Percentiles rank a stretch among this genome's conserved stretches.
These are phyloP conservation scores for Strobilomyces echinocephalus DNA, from an alignment of 768 basidiomycete genomes.

Conservation along the genomic window DNA sequence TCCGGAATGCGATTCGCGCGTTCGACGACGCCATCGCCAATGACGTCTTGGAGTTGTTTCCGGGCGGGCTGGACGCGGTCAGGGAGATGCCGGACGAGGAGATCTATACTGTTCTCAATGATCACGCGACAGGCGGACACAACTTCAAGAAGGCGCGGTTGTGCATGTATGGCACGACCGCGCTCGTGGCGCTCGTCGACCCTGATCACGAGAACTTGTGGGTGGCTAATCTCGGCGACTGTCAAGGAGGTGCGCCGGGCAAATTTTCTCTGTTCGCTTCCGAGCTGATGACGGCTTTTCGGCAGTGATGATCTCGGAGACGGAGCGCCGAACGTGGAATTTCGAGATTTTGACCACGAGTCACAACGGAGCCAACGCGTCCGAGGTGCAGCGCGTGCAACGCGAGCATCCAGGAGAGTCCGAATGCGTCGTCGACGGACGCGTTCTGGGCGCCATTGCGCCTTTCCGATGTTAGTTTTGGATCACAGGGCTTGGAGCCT, in stretches of 20 bases:
- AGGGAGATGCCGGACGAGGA: conserved; percentile 50
- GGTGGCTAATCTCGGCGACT: conserved; percentile 79
- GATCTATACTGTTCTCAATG: conserved; percentile 59
- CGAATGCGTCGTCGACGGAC: conserved; percentile 59
- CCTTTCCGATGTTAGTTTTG: conserved; percentile 64
- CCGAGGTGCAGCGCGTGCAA: conserved; percentile 60
- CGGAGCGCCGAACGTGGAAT: conserved; percentile 49
- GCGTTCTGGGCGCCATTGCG: conserved; percentile 73
- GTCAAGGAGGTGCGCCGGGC: conserved; percentile 58
- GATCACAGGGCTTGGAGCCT: conserved; percentile 10
- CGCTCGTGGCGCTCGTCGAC: conserved; percentile 68
- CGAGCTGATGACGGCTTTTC: conserved; percentile 11
- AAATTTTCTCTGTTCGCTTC: background rate
- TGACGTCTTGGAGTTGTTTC: conserved; percentile 58
- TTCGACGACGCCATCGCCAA: conserved; percentile 66
- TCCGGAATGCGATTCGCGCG: conserved; percentile 52
- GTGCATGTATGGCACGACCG: conserved; percentile 79
- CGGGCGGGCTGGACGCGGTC: conserved; percentile 49
- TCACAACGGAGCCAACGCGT: conserved; percentile 67
- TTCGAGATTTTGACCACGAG: conserved; percentile 56
- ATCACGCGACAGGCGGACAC: conserved; percentile 50
- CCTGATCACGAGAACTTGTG: conserved; percentile 65
- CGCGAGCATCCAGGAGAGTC: conserved; percentile 65
- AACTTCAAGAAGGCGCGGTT: conserved; percentile 64
- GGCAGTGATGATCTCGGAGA: conserved; percentile 49